Percentiles rank a stretch among this genome's conserved stretches.
Conservation (phyloP, 2,329 filamentous ascomycete genomes). For the Bipolaris zeicola region DNA sequence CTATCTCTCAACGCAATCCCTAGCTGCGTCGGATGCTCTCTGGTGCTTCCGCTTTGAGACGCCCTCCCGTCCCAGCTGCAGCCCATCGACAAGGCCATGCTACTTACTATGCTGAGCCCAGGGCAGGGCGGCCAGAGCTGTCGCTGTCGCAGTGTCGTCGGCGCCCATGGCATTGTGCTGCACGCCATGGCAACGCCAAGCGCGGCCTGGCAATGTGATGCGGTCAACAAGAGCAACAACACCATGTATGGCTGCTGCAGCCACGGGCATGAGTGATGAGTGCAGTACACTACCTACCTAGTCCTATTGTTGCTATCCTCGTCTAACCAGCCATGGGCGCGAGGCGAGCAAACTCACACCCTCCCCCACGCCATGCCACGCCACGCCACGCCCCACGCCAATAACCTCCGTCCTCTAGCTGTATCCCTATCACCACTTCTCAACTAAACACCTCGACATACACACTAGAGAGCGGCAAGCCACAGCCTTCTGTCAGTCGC, state of each 20-base stretch:
- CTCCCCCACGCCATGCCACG: background rate
- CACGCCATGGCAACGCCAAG: constrained; percentile 2
- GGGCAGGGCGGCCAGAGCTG: constrained; percentile 4
- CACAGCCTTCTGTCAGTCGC: constrained; percentile 1
- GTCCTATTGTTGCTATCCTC: too few species aligned
- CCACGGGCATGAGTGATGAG: background rate
- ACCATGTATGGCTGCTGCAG: background rate
- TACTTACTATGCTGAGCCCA: too few species aligned
- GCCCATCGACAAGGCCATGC: background rate
- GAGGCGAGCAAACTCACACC: background rate
- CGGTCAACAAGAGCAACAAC: constrained; percentile 3
- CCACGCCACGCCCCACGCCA: background rate
- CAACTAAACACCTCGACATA: too few species aligned
- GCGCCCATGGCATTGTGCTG: background rate
- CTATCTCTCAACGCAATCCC: constrained; percentile 2
- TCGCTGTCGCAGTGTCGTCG: background rate
- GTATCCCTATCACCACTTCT: too few species aligned
- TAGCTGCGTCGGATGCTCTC: background rate
- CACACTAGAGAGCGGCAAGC: background rate
- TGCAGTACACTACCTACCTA: too few species aligned
- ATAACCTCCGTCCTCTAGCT: background rate
- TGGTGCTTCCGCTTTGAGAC: constrained; percentile 1
- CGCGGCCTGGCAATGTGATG: background rate
- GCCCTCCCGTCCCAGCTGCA: constrained; percentile 7
- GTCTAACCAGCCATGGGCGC: background rate